phyloP scores from a whole-genome alignment of 2,329 filamentous ascomycete genomes.

The Diaporthe amygdali region DNA sequence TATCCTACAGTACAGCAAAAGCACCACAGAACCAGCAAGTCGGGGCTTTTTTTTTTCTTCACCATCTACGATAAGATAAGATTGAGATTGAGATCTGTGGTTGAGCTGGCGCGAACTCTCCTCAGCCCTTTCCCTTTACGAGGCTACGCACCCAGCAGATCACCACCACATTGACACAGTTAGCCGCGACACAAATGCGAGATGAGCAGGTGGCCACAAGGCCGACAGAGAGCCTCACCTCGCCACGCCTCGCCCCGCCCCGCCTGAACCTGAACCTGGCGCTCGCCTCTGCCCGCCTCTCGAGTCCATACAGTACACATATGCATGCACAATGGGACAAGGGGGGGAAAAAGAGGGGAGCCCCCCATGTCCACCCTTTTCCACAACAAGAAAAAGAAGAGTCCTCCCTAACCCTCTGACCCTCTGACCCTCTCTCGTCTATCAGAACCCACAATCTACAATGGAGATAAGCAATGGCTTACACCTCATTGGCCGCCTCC shows the following conservation, averaged over 20 bases:
- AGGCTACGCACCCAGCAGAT: not conserved
- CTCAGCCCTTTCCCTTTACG: not conserved
- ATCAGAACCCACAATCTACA: not conserved
- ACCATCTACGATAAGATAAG: constrained; percentile 11
- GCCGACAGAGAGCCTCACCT: not conserved
- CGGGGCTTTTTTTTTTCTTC: not conserved
- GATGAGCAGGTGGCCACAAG: not conserved
- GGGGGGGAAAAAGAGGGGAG: not conserved
- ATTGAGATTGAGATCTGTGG: not conserved
- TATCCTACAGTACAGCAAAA: not conserved
- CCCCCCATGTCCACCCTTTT: not conserved
- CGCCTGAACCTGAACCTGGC: no score
- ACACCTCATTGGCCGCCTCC: not conserved
- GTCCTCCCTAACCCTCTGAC: not conserved
- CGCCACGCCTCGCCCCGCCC: not conserved
- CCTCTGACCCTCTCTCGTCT: not conserved
- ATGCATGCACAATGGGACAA: constrained; percentile 3
- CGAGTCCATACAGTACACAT: not conserved
- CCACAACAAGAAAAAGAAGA: not conserved
- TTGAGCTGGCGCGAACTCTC: not conserved
- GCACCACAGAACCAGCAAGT: not conserved
- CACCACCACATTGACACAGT: not conserved
- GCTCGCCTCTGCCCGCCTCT: not conserved
- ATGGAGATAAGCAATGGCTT: constrained; percentile 2
- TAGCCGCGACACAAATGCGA: constrained; percentile 10